These are phyloP conservation scores for Schizonepeta tenuifolia DNA, from an alignment of 257 asterid species.

Conservation along the genomic window DNA sequence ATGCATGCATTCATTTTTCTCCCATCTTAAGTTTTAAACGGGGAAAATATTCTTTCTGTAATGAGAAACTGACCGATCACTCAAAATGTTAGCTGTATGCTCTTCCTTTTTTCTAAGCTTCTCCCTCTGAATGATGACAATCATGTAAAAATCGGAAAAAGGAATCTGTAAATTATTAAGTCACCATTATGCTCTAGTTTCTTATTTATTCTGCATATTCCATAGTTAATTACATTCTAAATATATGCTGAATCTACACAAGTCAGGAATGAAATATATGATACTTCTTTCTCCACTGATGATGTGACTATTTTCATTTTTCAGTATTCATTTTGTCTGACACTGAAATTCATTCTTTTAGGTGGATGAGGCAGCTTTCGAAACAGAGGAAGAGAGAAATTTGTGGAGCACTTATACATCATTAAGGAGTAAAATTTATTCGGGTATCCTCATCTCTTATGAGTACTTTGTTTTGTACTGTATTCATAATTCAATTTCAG, in stretches of 20 bases:
- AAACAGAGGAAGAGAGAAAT: conserved; percentile 74
- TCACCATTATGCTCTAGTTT: background rate
- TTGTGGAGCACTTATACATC: conserved; percentile 78
- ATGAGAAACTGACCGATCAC: background rate
- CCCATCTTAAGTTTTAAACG: background rate
- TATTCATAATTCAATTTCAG: conserved; percentile 19
- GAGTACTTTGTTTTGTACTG: conserved; percentile 15
- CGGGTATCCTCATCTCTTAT: conserved; percentile 51
- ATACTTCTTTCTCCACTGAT: background rate
- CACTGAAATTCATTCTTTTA: conserved; percentile 32
- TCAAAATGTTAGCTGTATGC: background rate
- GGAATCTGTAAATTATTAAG: background rate
- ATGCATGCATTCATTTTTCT: background rate
- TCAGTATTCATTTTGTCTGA: conserved; percentile 20
- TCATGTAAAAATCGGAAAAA: background rate
- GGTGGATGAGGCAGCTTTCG: conserved; percentile 92
- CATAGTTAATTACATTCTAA: conserved; percentile 11
- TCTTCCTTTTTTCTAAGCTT: background rate
- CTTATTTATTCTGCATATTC: background rate
- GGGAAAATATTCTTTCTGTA: background rate
- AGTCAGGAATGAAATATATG: background rate
- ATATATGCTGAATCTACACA: background rate
- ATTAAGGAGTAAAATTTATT: conserved; percentile 64
- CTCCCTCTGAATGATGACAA: background rate
- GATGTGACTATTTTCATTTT: background rate